These are phyloP conservation scores for Alloteropsis semialata DNA, from an alignment of 176 grass and related monocot genomes.

Conservation along the genomic window DNA sequence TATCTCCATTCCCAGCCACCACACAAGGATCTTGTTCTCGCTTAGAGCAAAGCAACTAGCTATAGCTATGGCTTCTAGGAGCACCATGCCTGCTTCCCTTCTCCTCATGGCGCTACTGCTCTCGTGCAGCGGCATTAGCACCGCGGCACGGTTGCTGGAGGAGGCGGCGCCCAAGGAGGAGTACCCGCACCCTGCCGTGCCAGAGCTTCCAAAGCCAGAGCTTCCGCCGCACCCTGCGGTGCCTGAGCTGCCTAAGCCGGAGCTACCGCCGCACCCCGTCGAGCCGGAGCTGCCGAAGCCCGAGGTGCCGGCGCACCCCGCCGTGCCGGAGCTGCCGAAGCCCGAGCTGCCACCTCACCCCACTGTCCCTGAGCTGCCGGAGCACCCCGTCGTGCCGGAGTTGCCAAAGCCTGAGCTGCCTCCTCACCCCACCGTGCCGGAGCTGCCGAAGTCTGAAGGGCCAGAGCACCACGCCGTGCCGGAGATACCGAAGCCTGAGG, in stretches of 20 bases:
- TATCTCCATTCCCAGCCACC: not conserved
- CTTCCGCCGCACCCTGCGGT: not conserved
- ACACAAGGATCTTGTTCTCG: not conserved
- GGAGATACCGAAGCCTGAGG: not conserved
- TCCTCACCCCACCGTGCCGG: not conserved
- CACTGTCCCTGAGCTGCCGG: not conserved
- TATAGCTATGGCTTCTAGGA: conserved; percentile 23
- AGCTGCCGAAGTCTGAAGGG: not conserved
- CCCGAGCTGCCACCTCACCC: not conserved
- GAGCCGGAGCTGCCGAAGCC: not conserved
- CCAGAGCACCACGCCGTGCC: not conserved
- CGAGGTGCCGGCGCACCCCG: not conserved
- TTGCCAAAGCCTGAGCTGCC: not conserved
- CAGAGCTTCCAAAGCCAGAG: not conserved
- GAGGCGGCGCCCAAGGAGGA: too few relatives aligned
- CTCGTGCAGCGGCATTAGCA: not conserved
- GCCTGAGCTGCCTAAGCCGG: not conserved
- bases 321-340: not conserved
- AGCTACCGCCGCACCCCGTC: not conserved
- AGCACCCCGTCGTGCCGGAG: not conserved
- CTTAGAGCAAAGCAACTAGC: not conserved
- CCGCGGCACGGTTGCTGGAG: not conserved
- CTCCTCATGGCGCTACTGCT: not conserved
- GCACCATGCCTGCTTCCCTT: not conserved
- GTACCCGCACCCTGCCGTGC: not conserved